Percentiles rank a stretch among this genome's conserved stretches.
Conservation (phyloP, 129 eudicot species). For the Escallonia herrerae region DNA sequence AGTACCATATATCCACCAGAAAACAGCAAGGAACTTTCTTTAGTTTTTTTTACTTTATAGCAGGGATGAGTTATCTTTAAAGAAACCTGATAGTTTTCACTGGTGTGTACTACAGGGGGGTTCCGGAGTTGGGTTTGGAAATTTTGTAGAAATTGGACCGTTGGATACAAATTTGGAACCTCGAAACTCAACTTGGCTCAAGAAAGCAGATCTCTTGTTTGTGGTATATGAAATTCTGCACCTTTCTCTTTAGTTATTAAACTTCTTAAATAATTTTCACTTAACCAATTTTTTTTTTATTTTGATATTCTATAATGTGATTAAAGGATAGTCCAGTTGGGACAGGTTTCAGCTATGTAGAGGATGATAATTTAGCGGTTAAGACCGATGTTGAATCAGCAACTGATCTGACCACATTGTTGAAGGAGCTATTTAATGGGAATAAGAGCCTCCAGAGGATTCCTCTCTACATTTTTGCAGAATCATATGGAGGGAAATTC, state of each 20-base stretch:
- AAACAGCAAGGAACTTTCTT: background rate
- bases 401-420: constrained; percentile 33
- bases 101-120: constrained; percentile 24
- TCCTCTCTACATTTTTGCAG: constrained; percentile 40
- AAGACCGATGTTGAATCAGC: constrained; percentile 52
- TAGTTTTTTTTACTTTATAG: too few species aligned
- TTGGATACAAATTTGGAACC: constrained; percentile 43
- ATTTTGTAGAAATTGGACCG: constrained; percentile 57
- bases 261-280: too few species aligned
- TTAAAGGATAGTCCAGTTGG: constrained; percentile 63
- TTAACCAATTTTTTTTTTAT: background rate
- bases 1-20: constrained; percentile 9
- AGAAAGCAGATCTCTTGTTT: constrained; percentile 49
- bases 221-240: constrained; percentile 29
- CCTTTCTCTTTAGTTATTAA: background rate
- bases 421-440: constrained; percentile 29
- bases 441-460: constrained; percentile 24
- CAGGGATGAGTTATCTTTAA: too few species aligned
- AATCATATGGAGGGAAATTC: constrained; percentile 53
- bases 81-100: background rate
- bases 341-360: constrained; percentile 55
- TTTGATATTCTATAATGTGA: background rate
- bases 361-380: constrained; percentile 32
- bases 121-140: constrained; percentile 63
- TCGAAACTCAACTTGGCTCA: constrained; percentile 57